Evolutionary conservation across 2,329 filamentous ascomycete species (phyloP).

Genomic region (Chrysoporthe cubensis): DNA sequence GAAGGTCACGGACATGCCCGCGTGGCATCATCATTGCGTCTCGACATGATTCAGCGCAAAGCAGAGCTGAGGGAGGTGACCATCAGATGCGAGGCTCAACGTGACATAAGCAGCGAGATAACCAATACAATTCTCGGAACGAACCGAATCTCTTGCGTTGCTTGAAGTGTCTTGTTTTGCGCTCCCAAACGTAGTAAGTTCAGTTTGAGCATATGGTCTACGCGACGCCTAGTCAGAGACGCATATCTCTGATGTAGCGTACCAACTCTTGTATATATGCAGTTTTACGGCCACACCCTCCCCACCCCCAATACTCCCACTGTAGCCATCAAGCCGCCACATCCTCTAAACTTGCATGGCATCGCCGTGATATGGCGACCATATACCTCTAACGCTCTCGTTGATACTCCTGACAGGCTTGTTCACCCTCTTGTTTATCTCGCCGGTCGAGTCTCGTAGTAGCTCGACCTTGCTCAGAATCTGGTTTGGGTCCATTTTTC

Average conservation of each 20-base stretch:
- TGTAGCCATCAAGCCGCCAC: background rate
- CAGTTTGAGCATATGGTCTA: constrained; percentile 15
- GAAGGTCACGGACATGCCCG: constrained; percentile 8
- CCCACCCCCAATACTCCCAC: background rate
- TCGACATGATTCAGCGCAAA: background rate
- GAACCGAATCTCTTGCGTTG: background rate
- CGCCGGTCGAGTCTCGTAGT: constrained; percentile 74
- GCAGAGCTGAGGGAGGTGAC: no score
- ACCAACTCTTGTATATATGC: constrained; percentile 8
- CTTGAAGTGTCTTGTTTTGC: background rate
- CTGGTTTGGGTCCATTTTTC: constrained; percentile 80
- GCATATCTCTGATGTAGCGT: background rate
- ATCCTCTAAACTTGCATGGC: constrained; percentile 54
- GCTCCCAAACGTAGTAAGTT: background rate
- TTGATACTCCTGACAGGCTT: constrained; percentile 69
- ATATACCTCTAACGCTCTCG: constrained; percentile 69
- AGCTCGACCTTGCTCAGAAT: constrained; percentile 79
- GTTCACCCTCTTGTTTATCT: constrained; percentile 67
- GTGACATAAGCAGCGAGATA: constrained; percentile 16
- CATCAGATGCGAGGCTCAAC: background rate
- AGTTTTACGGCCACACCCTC: background rate
- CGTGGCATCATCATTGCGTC: background rate
- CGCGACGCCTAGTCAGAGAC: background rate
- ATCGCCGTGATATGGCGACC: constrained; percentile 71
- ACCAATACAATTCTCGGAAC: constrained; percentile 9